Conservation (phyloP, 371 early-diverging fungal species). For the Actinomortierella ambigua region DNA sequence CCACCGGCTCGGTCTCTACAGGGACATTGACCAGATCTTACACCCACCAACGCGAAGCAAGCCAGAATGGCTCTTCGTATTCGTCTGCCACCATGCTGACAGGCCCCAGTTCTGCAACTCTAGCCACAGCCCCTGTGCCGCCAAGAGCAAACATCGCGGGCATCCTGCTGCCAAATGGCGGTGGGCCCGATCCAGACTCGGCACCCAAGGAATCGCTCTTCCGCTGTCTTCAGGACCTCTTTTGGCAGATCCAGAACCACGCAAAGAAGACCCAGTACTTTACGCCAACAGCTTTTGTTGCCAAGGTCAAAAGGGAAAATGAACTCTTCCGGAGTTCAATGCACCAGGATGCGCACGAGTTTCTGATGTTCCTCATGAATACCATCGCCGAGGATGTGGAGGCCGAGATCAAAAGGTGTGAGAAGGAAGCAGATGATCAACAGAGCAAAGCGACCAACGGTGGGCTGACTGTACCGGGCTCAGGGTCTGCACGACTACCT, state of each 20-base stretch:
- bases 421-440: conserved; percentile 38
- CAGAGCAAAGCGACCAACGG: conserved; percentile 9
- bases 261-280: conserved; percentile 85
- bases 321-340: conserved; percentile 90
- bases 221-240: conserved; percentile 85
- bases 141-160: conserved; percentile 24
- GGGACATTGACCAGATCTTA: conserved; percentile 11
- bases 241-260: conserved; percentile 81
- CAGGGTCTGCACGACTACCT: too few relatives aligned
- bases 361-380: conserved; percentile 92
- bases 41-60: conserved; percentile 25
- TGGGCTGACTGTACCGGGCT: too few relatives aligned
- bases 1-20: conserved; percentile 14
- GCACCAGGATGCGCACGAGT: conserved; percentile 99
- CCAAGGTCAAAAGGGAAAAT: conserved; percentile 88
- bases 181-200: conserved; percentile 52
- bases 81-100: not conserved
- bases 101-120: conserved; percentile 9
- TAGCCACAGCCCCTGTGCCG: conserved; percentile 16
- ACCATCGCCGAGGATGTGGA: conserved; percentile 88
- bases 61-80: conserved; percentile 16
- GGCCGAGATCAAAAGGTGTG: conserved; percentile 56
- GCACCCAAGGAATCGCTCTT: conserved; percentile 84
- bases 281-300: conserved; percentile 87
- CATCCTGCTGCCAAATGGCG: conserved; percentile 43